Base-by-base conservation (phyloP, 148 eudicot species). In the Fagopyrum homotropicum region DNA sequence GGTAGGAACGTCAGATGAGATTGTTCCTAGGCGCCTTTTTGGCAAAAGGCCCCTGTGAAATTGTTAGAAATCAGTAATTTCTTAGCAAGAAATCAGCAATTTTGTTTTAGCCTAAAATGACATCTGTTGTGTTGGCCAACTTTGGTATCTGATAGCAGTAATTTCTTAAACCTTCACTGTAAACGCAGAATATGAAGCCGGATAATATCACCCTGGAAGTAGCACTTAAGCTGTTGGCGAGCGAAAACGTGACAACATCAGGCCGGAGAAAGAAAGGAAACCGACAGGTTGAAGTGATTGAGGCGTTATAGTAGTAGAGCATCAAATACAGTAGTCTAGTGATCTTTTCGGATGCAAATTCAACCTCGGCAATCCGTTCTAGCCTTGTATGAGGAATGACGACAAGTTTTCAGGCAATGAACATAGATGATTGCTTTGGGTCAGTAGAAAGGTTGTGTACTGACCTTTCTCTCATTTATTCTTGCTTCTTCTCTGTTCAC, bases 261-360 rank as follows among this genome's bases (percentile, higher is more conserved):
- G 97, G 98, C 22, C 86, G 93, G 69, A 89, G 91, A n/a, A 87
- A 88, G 89, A 84, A 83, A 55, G 52, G 61, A 11, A 84, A 59
- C 80, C 72, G 63, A 40, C 49, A 72, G 73, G 35, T 17, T 35
- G 29, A 17, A 72, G 51, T 6, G 16, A 1, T 40, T 40, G 47
- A 66, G 47, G 71, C 19, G 40, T 66, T 66, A 66, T 66, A 66
- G 71, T 40, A 63, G 6, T 35, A 57, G 61, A 56, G 61, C 61
- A 56, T 15, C 7, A 56, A 16, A 56, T 22, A 56, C 22, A 7
- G 16, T 56, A 5, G 6, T 16, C 17, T 56, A 56, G 26, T 16
- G 30, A 57, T 57, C 22, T 29, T 57, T 57, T 57, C 8, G 35
- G 29, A 57, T 57, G 63, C 63, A 57, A 52, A 15, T 55, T 55